Conservation (phyloP, 2,329 filamentous ascomycete species). For the Aspergillus uvarum region DNA sequence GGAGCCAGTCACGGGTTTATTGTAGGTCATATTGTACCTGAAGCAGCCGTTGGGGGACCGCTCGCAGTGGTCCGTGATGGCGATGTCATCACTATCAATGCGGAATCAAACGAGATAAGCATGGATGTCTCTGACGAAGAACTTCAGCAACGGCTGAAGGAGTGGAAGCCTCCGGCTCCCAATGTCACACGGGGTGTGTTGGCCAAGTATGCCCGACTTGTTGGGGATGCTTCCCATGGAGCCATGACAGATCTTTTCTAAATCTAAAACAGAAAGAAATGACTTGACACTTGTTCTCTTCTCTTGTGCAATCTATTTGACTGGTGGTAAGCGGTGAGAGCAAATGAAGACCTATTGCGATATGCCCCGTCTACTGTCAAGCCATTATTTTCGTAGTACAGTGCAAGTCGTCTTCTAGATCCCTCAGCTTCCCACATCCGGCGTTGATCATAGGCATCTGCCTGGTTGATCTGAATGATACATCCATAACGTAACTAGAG, state of each 20-base stretch:
- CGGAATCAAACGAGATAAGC: constrained; percentile 68
- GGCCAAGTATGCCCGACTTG: constrained; percentile 85
- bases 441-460: neutral
- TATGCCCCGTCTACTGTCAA: neutral
- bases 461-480: neutral
- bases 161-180: constrained; percentile 70
- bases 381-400: neutral
- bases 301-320: neutral
- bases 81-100: constrained; percentile 83
- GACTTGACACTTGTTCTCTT: neutral
- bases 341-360: neutral
- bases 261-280: neutral
- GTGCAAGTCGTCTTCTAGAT: no score
- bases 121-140: constrained; percentile 74
- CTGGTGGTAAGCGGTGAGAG: no score
- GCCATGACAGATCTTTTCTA: constrained; percentile 79
- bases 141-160: constrained; percentile 60
- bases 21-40: constrained; percentile 87
- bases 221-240: constrained; percentile 88
- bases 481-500: no score
- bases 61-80: constrained; percentile 80
- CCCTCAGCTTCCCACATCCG: no score
- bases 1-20: constrained; percentile 91
- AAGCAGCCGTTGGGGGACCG: constrained; percentile 84
- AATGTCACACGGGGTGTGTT: constrained; percentile 77